Conservation (phyloP, 1,284 basidiomycete species). For the Fomitopsis betulina region DNA sequence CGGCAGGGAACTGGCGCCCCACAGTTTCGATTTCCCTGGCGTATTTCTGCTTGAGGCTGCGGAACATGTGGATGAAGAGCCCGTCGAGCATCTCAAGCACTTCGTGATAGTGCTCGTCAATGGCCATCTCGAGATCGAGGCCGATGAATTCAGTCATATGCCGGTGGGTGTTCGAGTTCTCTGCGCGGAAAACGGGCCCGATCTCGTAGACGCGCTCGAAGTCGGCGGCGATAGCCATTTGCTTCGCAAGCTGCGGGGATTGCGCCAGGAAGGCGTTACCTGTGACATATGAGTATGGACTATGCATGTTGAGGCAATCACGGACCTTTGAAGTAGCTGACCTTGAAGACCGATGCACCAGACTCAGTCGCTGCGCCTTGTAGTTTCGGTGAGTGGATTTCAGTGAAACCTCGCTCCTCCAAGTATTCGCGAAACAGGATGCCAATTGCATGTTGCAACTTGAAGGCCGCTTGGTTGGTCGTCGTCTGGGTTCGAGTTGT, state of each 20-base stretch:
- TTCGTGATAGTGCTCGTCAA: constrained; percentile 98
- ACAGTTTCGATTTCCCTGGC: constrained; percentile 79
- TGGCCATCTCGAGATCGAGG: constrained; percentile 98
- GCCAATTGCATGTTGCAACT: constrained; percentile 84
- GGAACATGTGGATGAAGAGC: constrained; percentile 83
- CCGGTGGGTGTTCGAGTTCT: constrained; percentile 95
- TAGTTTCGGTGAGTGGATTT: constrained; percentile 98
- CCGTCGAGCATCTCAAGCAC: constrained; percentile 85
- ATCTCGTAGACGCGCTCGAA: constrained; percentile 99
- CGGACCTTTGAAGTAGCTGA: constrained; percentile 94
- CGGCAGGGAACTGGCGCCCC: constrained; percentile 84
- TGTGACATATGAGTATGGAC: constrained; percentile 23
- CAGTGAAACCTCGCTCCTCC: constrained; percentile 74
- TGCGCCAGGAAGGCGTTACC: constrained; percentile 93
- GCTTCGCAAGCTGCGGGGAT: constrained; percentile 95
- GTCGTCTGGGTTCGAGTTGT: constrained; percentile 57
- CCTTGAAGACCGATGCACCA: constrained; percentile 97
- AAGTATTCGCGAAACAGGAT: constrained; percentile 89
- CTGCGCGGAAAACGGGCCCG: constrained; percentile 95
- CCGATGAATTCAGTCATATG: constrained; percentile 99
- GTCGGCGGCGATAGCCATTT: constrained; percentile 99
- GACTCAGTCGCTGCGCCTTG: constrained; percentile 97
- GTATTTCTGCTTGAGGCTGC: constrained; percentile 74
- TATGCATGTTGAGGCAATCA: not conserved
- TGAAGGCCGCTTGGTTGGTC: constrained; percentile 97